A percentile compares a stretch with the other conserved stretches of the same genome.
Conservation (phyloP, 345 rosid species). For the Gossypium thurberi region DNA sequence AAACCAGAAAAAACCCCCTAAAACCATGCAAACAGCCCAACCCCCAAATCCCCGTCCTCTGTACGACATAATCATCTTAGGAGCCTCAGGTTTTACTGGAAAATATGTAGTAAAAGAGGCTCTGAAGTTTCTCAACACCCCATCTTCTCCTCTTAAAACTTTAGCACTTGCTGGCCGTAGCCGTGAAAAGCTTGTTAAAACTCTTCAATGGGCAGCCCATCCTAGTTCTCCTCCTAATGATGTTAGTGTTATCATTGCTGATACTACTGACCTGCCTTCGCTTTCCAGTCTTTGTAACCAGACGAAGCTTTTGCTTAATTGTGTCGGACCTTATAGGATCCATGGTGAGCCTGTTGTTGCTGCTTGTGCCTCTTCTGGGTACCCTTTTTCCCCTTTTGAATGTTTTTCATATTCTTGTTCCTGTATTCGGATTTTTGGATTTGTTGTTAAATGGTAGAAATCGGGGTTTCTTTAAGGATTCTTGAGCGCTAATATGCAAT, state of each 20-base stretch:
- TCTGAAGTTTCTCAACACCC: conserved; percentile 49
- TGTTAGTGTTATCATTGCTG: conserved; percentile 59
- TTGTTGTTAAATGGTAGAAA: background rate
- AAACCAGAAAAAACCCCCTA: background rate
- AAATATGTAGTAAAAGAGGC: conserved; percentile 74
- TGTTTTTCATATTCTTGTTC: background rate
- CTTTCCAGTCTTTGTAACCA: conserved; percentile 60
- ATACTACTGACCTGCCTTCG: conserved; percentile 63
- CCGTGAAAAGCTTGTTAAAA: conserved; percentile 40
- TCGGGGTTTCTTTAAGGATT: background rate
- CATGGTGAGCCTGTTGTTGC: conserved; percentile 74
- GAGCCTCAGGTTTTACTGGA: conserved; percentile 79
- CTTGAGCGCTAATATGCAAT: background rate
- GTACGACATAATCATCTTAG: conserved; percentile 56
- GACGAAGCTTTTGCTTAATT: conserved; percentile 68
- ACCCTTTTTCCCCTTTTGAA: conserved; percentile 1
- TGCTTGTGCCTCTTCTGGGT: conserved; percentile 78
- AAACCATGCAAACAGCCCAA: conserved; percentile 3
- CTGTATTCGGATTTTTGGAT: background rate
- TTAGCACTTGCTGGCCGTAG: conserved; percentile 82
- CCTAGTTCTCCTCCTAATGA: conserved; percentile 46
- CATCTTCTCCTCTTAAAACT: conserved; percentile 56
- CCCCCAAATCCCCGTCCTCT: background rate
- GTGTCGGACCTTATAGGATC: conserved; percentile 83
- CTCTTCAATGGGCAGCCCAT: conserved; percentile 73